phyloP scores from a whole-genome alignment of 441 rosid species.

The Adansonia grandidieri region DNA sequence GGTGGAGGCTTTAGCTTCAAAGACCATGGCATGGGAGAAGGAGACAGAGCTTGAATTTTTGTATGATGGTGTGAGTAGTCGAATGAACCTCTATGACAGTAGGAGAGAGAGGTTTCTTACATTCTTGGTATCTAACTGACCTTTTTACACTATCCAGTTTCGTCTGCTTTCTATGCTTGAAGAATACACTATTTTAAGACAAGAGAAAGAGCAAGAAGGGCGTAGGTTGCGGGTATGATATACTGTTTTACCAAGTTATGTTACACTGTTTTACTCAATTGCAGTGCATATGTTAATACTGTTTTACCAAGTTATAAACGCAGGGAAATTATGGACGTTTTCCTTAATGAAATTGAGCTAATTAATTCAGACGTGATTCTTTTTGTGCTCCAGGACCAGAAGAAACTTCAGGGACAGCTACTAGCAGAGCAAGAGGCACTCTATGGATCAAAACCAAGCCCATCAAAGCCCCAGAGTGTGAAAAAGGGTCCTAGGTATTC shows the following conservation, averaged over 20 bases:
- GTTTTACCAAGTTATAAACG: background rate
- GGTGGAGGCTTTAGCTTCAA: conserved; percentile 83
- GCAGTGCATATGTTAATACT: background rate
- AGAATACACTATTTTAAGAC: conserved; percentile 67
- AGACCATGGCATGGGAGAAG: conserved; percentile 88
- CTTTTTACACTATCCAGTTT: conserved; percentile 48
- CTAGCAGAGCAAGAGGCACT: conserved; percentile 85
- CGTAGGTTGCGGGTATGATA: conserved; percentile 79
- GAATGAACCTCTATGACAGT: conserved; percentile 5
- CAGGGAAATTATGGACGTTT: background rate
- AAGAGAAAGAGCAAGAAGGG: conserved; percentile 93
- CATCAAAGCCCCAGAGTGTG: conserved; percentile 59
- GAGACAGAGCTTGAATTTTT: conserved; percentile 80
- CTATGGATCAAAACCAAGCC: conserved; percentile 81
- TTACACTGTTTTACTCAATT: background rate
- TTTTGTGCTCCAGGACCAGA: conserved; percentile 65
- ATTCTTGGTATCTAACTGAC: conserved; percentile 19
- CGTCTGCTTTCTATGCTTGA: conserved; percentile 90
- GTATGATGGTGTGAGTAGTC: conserved; percentile 83
- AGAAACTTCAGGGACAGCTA: conserved; percentile 87
- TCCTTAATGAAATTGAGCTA: conserved; percentile 18
- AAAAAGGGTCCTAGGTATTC: conserved; percentile 72
- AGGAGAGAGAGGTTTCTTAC: background rate
- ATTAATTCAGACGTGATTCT: conserved; percentile 52
- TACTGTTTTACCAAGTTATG: conserved; percentile 36